phyloP scores from a whole-genome alignment of 371 early-diverging fungal species.

The Mortierella sp. region DNA sequence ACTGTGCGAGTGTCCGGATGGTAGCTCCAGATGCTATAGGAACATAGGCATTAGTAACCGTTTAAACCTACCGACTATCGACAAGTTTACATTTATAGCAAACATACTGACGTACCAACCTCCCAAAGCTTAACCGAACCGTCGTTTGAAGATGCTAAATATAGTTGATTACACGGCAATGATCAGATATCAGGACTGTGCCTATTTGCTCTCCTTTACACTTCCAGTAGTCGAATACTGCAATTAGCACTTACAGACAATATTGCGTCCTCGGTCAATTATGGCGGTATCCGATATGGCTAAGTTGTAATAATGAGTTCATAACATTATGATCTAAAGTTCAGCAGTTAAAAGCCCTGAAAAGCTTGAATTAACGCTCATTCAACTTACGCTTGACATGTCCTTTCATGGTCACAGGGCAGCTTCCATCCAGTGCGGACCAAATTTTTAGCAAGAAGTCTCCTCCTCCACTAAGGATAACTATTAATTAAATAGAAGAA shows the following conservation, averaged over 20 bases:
- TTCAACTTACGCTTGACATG: slow-evolving; percentile 68
- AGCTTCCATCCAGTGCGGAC: slow-evolving; percentile 80
- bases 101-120: slow-evolving; percentile 57
- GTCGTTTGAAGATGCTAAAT: slow-evolving; percentile 65
- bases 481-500: slow-evolving; percentile 26
- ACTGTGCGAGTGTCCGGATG: slow-evolving; percentile 58
- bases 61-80: neutral
- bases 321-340: neutral
- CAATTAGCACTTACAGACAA: slow-evolving; percentile 61
- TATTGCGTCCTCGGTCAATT: slow-evolving; percentile 66
- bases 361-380: neutral
- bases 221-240: neutral
- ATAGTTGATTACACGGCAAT: too few relatives aligned
- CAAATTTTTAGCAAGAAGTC: slow-evolving; percentile 81
- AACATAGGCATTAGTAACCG: neutral
- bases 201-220: neutral
- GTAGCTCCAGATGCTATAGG: slow-evolving; percentile 57
- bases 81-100: neutral
- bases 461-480: slow-evolving; percentile 75
- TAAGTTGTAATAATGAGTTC: slow-evolving; percentile 15
- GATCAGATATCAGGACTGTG: neutral
- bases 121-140: slow-evolving; percentile 71
- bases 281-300: slow-evolving; percentile 72
- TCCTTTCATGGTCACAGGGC: slow-evolving; percentile 80
- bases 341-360: neutral